Evolutionary conservation across 2,329 filamentous ascomycete genomes (phyloP), one percentile per base, ranked within the genome.

Genomic region (Dryadomyces quercus-mongolicae): DNA sequence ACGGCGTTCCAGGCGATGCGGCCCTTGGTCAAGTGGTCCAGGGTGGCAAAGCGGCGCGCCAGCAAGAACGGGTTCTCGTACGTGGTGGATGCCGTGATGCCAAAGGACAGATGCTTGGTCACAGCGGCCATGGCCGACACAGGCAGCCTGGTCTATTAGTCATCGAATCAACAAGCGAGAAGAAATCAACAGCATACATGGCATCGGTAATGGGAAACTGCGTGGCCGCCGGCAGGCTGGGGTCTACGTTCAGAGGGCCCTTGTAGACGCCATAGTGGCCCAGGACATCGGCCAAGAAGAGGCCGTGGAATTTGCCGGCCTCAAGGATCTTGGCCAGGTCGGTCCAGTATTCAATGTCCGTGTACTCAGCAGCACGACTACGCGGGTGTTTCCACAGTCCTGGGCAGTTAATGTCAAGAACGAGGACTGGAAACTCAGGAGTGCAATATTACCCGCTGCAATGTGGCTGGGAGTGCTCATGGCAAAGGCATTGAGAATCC

Each of bases 1-100:
- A 62, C 60, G 5, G 59, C 51, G 48, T 61, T 62, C 60, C 60
- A 63, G 5, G 54, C 56, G n/a, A 58, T 46, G n/a, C 59, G 56
- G 49, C 59, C 59, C 16, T 50, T 45, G 12, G 57, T 58, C 5
- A 60, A 20, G 25, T 60, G 59, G 54, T 60, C 59, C 1, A 59
- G 55, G 2, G 56, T 56, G 16, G 51, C 45, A 12, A 60, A 54
- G 12, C 52, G 49, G 16, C 55, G 55, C 5, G 59, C 59, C 49
- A 60, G 55, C 36, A 53, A 34, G 46, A 53, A 60, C 20, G 57
- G 59, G 9, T 53, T 43, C 34, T 54, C 52, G 49, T 55, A 60
- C 9, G 44, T 54, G 2, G 59, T 59, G 12, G 47, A 54, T 25
- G 52, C 53, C 31, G 57, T 60, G 21, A 60, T 50, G 31, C 51